Percentiles rank a stretch among this genome's conserved stretches.
Evolutionary conservation across 2,329 filamentous ascomycete species (phyloP).

Genomic region (Epichloe aotearoae): DNA sequence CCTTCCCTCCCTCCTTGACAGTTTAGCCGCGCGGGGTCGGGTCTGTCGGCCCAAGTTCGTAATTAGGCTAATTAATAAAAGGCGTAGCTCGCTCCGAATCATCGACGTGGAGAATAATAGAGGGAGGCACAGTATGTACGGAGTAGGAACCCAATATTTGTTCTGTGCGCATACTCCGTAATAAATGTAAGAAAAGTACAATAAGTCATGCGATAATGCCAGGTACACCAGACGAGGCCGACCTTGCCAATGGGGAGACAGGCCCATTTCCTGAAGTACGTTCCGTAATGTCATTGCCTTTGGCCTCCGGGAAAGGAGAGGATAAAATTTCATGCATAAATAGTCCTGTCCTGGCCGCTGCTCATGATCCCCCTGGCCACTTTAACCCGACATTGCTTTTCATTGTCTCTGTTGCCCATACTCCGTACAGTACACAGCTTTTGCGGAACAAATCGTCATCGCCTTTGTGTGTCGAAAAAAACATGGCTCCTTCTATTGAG

Average conservation of each 20-base stretch:
- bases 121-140: too few species aligned
- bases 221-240: too few species aligned
- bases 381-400: neutral
- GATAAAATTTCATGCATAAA: neutral
- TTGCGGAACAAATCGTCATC: neutral
- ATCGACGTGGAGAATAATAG: too few species aligned
- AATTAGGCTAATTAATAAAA: neutral
- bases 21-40: constrained; percentile 1
- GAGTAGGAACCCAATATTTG: too few species aligned
- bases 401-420: neutral
- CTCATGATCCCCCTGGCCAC: neutral
- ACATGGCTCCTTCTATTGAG: constrained; percentile 34
- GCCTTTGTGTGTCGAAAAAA: neutral
- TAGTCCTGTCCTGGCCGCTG: neutral
- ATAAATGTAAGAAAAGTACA: too few species aligned
- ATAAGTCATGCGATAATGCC: neutral
- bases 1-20: neutral
- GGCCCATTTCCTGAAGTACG: neutral
- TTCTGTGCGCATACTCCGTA: too few species aligned
- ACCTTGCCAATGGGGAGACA: neutral
- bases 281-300: neutral
- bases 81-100: too few species aligned
- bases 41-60: neutral
- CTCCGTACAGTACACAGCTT: neutral
- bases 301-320: neutral